Base-by-base conservation (phyloP, 139 green algal genomes). In the Limnomonas spitsbergensis region DNA sequence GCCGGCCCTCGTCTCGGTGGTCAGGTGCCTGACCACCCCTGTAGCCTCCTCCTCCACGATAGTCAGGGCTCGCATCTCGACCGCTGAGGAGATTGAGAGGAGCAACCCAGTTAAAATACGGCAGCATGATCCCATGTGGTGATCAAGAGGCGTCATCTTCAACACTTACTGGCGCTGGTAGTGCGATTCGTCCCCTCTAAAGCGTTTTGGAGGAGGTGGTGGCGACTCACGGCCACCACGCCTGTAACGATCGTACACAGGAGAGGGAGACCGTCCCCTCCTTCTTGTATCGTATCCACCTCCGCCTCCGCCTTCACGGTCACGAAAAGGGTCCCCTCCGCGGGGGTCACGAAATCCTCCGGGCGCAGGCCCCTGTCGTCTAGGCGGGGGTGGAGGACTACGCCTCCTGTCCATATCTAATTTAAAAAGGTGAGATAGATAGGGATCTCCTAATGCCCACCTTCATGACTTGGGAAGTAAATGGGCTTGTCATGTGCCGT, bases 301-400 rank as follows among this genome's bases (percentile, higher is more conserved):
- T 14, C 24, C 56, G 29, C 56, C 14, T 35, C 24, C 56, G 29
- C 47, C 47, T 20, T 72, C 61, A 72, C 29, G 27, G 26, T 72
- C 34, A 40, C 37, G n/a, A 35, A 77, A 77, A 14, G 70, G 70
- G 40, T 77, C 70, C 3, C 70, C 70, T 9, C 70, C 70, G 39
- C 70, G 70, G 14, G 70, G 70, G 40, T 77, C 70, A 6, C 70
- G 20, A 20, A 39, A 67, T 4, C 27, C 39, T 37, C 29, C 24
- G 7, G 68, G 68, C 40, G 35, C 24, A 47, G 35, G 68, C 6
- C 29, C 29, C 7, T 6, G 68, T 47, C 35, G 6, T 40, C 68
- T 7, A 14, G 24, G 20, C 4, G 24, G 35, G 35, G 35, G 68
- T 27, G 68, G 68, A 29, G 68, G 68, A 32, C 68, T 74, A 32